phyloP scores from a whole-genome alignment of 1,284 basidiomycete species.

The Cystobasidium sp. region DNA sequence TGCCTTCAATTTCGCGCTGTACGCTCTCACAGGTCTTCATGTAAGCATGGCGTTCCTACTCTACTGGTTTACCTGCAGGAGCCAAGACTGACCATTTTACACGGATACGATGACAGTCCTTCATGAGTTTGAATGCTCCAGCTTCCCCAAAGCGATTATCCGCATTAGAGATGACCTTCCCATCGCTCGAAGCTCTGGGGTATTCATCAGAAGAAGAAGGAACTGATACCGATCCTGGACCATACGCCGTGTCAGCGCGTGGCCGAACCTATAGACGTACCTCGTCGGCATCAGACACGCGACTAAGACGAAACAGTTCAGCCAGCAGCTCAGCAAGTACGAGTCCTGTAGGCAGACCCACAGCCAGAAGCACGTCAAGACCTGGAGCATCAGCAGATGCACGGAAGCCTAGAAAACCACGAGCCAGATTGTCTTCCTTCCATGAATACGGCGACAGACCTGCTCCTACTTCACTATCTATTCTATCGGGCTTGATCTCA shows the following conservation, averaged over 20 bases:
- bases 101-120: conserved; percentile 1
- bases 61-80: too few species aligned
- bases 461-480: conserved; percentile 30
- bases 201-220: conserved; percentile 40
- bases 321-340: background rate
- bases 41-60: background rate
- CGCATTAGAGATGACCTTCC: conserved; percentile 41
- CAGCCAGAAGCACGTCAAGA: conserved; percentile 10
- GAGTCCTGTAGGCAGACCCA: conserved; percentile 12
- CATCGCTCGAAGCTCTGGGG: conserved; percentile 37
- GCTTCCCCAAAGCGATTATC: conserved; percentile 42
- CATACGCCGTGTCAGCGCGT: conserved; percentile 31
- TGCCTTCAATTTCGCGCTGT: background rate
- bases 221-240: conserved; percentile 32
- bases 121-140: conserved; percentile 43
- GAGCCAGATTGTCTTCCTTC: conserved; percentile 31
- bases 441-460: conserved; percentile 38
- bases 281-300: conserved; percentile 6
- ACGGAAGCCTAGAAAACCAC: conserved; percentile 11
- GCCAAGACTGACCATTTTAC: background rate
- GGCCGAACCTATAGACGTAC: conserved; percentile 25
- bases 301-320: background rate
- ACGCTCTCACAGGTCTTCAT: conserved; percentile 6
- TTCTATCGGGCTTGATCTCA: conserved; percentile 35
- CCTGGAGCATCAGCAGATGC: background rate